Conservation (phyloP, 306 rosid genomes). For the Fragaria ananassa region DNA sequence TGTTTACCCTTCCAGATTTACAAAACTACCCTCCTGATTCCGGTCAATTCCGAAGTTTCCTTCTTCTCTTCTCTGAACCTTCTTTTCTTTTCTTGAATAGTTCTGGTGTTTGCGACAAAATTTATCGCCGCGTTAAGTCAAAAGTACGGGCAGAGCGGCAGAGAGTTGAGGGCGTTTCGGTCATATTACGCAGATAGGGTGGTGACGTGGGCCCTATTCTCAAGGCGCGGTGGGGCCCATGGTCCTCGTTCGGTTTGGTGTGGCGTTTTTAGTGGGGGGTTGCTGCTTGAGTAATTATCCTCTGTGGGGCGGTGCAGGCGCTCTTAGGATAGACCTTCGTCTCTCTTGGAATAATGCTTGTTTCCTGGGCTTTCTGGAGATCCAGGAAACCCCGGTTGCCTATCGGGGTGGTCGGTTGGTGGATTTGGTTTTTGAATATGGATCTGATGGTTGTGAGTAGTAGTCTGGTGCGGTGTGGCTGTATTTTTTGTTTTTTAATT, state of each 20-base stretch:
- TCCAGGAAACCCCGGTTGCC: background rate
- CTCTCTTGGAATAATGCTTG: background rate
- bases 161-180: constrained; percentile 28
- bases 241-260: constrained; percentile 16
- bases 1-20: constrained; percentile 17
- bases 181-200: constrained; percentile 15
- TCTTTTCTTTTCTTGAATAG: background rate
- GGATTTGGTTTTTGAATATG: background rate
- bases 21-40: constrained; percentile 34
- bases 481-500: background rate
- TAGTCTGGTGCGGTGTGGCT: constrained; percentile 4
- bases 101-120: background rate
- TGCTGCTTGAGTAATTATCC: constrained; percentile 10
- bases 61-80: background rate
- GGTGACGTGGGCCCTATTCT: constrained; percentile 29
- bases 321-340: background rate
- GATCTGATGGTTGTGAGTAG: constrained; percentile 17
- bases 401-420: constrained; percentile 13
- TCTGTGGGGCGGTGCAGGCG: constrained; percentile 11
- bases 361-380: background rate
- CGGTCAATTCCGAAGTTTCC: constrained; percentile 17
- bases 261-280: constrained; percentile 22
- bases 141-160: background rate
- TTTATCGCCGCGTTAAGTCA: background rate
- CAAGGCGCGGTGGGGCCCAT: constrained; percentile 28